Base-by-base conservation (phyloP, 2,329 filamentous ascomycete genomes). In the Pseudocercospora cruenta region DNA sequence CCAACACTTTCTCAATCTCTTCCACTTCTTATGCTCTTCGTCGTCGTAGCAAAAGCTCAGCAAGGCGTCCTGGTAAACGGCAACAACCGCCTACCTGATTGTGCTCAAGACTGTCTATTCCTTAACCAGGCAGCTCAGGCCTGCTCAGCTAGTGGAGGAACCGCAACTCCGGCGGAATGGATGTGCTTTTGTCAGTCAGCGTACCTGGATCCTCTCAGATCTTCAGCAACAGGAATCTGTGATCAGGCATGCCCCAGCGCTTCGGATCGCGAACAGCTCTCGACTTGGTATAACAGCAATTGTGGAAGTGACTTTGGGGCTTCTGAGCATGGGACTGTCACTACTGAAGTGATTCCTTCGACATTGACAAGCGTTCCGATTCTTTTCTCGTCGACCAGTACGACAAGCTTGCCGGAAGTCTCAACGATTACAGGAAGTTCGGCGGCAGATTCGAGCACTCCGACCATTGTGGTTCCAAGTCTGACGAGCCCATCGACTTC, bases 181-280 rank as follows among this genome's bases (percentile, higher is more conserved):
- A 82, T 83, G 31, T 96, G 92, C 80, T 93, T 96, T 80, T 96
- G 92, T 80, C 80, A 83, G 71, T 87, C 90, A 60, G 69, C 82
- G 14, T 80, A 84, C 21, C 83, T 94, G 1, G 80, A 83, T 3
- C 77, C 83, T 8, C 88, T 93, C 63, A 85, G 86, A 33, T 84
- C 82, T 33, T 82, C 84, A 0, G 65, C 67, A 2, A 60, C 19
- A 2, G 72, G 2, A 2, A 84, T 91, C 10, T 94, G 92, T 79
- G 85, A 87, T 66, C 72, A 79, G 73, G 78, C 82, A 12, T 80
- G 78, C 5, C 69, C 72, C 14, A 76, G 81, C 22, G 10, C 8
- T 12, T 12, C 31, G 10, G 36, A 43, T 43, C 14, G 16, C 39
- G 39, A 43, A 19, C 39, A 39, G 39, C 39, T 43, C 16, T 43